Percentiles rank a stretch among this genome's conserved stretches.
Conservation (phyloP, 257 asterid genomes). For the Capsicum chinense region DNA sequence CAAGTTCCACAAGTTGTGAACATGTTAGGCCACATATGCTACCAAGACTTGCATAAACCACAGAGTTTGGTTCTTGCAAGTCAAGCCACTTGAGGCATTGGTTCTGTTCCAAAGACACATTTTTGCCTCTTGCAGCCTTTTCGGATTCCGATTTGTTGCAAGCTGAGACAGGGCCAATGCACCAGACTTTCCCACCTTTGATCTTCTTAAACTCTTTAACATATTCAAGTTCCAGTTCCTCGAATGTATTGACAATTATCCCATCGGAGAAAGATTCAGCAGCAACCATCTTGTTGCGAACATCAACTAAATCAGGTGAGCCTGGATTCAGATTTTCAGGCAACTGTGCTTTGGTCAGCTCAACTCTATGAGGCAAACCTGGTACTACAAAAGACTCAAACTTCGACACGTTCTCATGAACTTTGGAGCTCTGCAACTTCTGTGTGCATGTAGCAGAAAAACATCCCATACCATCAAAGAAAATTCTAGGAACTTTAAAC, state of each 20-base stretch:
- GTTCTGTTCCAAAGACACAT: slow-evolving; percentile 30
- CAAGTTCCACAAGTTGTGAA: slow-evolving; percentile 47
- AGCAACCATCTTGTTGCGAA: slow-evolving; percentile 45
- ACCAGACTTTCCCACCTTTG: slow-evolving; percentile 56
- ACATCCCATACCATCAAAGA: slow-evolving; percentile 59
- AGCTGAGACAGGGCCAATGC: slow-evolving; percentile 69
- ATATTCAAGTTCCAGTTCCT: slow-evolving; percentile 51
- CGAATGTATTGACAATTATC: slow-evolving; percentile 54
- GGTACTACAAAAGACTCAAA: slow-evolving; percentile 47
- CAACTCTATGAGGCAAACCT: slow-evolving; percentile 41
- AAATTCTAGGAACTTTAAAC: slow-evolving; percentile 44
- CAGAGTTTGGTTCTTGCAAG: slow-evolving; percentile 40
- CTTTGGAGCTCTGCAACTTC: slow-evolving; percentile 29
- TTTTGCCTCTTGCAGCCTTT: slow-evolving; percentile 50
- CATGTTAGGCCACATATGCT: slow-evolving; percentile 42
- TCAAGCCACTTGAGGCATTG: slow-evolving; percentile 51
- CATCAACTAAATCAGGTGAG: slow-evolving; percentile 27
- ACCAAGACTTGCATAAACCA: slow-evolving; percentile 52
- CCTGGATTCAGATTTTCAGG: slow-evolving; percentile 48
- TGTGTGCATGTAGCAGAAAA: slow-evolving; percentile 45
- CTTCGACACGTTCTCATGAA: slow-evolving; percentile 33
- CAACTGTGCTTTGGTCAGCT: slow-evolving; percentile 44
- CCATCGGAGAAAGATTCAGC: slow-evolving; percentile 49
- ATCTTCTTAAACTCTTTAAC: slow-evolving; percentile 41
- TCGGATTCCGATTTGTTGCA: slow-evolving; percentile 40